These are phyloP conservation scores for Chlamydomonas incerta DNA, from an alignment of 139 green algal species.

Conservation along the genomic window DNA sequence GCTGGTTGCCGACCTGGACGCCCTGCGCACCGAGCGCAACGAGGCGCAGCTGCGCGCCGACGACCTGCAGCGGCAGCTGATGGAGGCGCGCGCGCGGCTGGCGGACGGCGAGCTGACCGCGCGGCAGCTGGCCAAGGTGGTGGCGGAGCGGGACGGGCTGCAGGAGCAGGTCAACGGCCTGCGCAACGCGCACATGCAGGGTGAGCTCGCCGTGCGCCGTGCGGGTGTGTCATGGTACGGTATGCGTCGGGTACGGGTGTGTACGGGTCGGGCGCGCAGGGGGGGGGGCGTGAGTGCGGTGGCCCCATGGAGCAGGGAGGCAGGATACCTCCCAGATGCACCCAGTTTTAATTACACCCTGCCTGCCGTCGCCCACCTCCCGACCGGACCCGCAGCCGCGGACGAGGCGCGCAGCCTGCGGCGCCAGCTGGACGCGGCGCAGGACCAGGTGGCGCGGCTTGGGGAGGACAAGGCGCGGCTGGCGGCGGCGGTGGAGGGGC, in stretches of 20 bases:
- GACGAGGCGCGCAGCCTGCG: conserved; percentile 12
- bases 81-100: conserved; percentile 27
- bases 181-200: conserved; percentile 20
- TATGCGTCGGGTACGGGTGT: too few species aligned
- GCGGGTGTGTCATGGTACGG: too few species aligned
- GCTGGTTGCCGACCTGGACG: conserved; percentile 32
- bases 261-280: too few species aligned
- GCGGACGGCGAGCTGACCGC: conserved; percentile 9
- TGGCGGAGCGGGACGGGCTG: conserved; percentile 33
- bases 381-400: not conserved
- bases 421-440: conserved; percentile 10
- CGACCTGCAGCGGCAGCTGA: conserved; percentile 27
- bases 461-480: conserved; percentile 33
- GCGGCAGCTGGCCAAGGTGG: conserved; percentile 36
- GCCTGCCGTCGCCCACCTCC: too few species aligned
- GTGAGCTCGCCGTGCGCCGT: too few species aligned
- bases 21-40: conserved; percentile 16
- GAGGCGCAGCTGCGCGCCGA: conserved; percentile 39
- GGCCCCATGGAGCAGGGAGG: too few species aligned
- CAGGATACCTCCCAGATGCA: too few species aligned
- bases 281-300: too few species aligned
- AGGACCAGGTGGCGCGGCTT: conserved; percentile 11
- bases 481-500: conserved; percentile 23
- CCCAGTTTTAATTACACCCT: too few species aligned
- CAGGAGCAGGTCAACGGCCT: conserved; percentile 33